phyloP scores from a whole-genome alignment of 106 monocot genomes.

The Dendrobium officinale region DNA sequence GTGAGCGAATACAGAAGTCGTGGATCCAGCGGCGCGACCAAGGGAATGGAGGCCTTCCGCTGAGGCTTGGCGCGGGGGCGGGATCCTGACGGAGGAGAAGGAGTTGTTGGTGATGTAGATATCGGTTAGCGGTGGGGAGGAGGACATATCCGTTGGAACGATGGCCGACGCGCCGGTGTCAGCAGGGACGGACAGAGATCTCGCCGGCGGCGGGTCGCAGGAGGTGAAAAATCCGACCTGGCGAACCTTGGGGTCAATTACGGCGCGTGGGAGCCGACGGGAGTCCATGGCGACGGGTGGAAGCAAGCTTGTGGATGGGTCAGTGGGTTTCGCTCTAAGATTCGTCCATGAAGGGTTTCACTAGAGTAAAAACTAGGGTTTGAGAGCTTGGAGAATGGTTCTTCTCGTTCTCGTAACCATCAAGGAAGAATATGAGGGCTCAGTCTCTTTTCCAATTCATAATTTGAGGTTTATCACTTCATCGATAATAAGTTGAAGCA shows the following conservation, averaged over 20 bases:
- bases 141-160: neutral
- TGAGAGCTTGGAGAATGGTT: no score
- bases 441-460: no score
- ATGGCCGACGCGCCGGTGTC: neutral
- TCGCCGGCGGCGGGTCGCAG: neutral
- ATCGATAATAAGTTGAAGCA: no score
- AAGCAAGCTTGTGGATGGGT: no score
- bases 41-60: conserved; percentile 11
- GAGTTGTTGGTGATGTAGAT: conserved; percentile 23
- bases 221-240: conserved; percentile 20
- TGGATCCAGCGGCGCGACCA: neutral
- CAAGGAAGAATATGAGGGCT: no score
- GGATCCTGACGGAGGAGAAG: conserved; percentile 81
- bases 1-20: conserved; percentile 10
- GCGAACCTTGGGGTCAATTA: conserved; percentile 10
- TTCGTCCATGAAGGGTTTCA: no score
- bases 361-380: no score
- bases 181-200: conserved; percentile 7
- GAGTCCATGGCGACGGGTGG: neutral
- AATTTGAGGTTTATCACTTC: no score
- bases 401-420: no score
- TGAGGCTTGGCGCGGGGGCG: conserved; percentile 58
- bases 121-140: conserved; percentile 18
- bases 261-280: conserved; percentile 6
- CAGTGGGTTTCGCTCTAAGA: no score